These are phyloP conservation scores for Phialophora verrucosa DNA, from an alignment of 2,329 filamentous ascomycete genomes.

Conservation along the genomic window DNA sequence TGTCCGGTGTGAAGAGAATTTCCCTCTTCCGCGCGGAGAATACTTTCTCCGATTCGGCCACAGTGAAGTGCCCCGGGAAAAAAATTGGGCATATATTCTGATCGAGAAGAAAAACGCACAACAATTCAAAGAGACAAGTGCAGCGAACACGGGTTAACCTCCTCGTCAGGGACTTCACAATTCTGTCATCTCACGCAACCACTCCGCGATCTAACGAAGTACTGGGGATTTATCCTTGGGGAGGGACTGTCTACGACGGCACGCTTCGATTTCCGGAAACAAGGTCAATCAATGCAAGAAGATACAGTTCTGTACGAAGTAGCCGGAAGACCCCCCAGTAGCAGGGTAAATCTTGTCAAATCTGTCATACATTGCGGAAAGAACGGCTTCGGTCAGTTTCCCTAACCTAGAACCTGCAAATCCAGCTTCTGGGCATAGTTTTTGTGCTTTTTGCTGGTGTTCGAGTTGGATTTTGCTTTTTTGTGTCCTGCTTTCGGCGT, in stretches of 20 bases:
- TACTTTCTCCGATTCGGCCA: background rate
- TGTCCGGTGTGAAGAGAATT: background rate
- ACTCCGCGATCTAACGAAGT: constrained; percentile 5
- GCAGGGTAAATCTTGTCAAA: constrained; percentile 5
- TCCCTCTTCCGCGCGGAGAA: background rate
- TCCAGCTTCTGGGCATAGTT: background rate
- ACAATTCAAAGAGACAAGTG: background rate
- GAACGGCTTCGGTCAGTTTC: background rate
- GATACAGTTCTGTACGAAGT: constrained; percentile 1
- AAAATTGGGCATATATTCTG: background rate
- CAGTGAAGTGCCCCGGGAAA: background rate
- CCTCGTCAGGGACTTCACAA: background rate
- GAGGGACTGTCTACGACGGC: constrained; percentile 5
- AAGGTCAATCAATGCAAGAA: background rate
- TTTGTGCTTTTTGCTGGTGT: constrained; percentile 4
- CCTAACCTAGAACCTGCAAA: constrained; percentile 1
- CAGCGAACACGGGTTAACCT: constrained; percentile 1
- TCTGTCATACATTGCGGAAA: background rate
- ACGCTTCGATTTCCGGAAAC: constrained; percentile 1
- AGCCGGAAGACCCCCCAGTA: background rate
- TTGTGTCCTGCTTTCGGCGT: background rate
- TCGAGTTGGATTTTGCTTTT: background rate
- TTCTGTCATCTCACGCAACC: background rate
- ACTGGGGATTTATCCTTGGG: constrained; percentile 12
- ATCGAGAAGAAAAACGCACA: background rate